phyloP scores from a whole-genome alignment of 2,329 filamentous ascomycete genomes.

The Alternaria sp. region DNA sequence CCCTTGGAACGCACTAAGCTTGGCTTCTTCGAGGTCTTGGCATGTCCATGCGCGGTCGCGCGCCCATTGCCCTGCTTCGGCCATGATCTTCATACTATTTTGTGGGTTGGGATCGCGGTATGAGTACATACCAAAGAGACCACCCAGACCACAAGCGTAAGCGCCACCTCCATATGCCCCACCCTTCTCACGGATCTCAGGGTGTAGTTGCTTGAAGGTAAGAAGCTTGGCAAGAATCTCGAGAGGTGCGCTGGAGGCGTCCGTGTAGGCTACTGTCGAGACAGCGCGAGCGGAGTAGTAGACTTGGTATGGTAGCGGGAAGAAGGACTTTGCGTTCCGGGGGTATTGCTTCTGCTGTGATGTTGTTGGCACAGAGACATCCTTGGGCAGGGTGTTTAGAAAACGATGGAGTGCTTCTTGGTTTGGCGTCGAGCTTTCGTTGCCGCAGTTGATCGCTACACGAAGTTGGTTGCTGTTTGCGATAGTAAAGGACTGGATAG shows the following conservation, averaged over 20 bases:
- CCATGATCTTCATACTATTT: slow-evolving; percentile 87
- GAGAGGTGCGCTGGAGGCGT: slow-evolving; percentile 77
- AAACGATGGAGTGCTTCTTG: slow-evolving; percentile 75
- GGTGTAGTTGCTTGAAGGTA: slow-evolving; percentile 95
- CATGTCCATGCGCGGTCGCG: slow-evolving; percentile 81
- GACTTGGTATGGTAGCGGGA: slow-evolving; percentile 94
- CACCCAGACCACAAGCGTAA: slow-evolving; percentile 79
- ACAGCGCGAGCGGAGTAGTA: slow-evolving; percentile 89
- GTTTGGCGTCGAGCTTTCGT: slow-evolving; percentile 75
- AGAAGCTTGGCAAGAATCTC: slow-evolving; percentile 90
- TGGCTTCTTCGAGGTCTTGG: slow-evolving; percentile 91
- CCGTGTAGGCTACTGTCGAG: slow-evolving; percentile 83
- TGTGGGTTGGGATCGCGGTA: slow-evolving; percentile 96
- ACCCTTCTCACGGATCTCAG: slow-evolving; percentile 97
- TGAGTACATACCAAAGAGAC: slow-evolving; percentile 92
- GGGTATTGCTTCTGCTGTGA: slow-evolving; percentile 50
- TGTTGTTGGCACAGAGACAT: slow-evolving; percentile 41
- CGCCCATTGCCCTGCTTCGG: slow-evolving; percentile 82
- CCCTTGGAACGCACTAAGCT: slow-evolving; percentile 90
- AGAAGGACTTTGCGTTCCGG: slow-evolving; percentile 75
- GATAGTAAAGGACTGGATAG: slow-evolving; percentile 81
- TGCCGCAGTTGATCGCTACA: slow-evolving; percentile 84
- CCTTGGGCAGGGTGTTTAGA: slow-evolving; percentile 65
- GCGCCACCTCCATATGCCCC: slow-evolving; percentile 95
- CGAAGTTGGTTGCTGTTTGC: slow-evolving; percentile 73